phyloP scores from a whole-genome alignment of 2,329 filamentous ascomycete species.

The Stemphylium beticola region DNA sequence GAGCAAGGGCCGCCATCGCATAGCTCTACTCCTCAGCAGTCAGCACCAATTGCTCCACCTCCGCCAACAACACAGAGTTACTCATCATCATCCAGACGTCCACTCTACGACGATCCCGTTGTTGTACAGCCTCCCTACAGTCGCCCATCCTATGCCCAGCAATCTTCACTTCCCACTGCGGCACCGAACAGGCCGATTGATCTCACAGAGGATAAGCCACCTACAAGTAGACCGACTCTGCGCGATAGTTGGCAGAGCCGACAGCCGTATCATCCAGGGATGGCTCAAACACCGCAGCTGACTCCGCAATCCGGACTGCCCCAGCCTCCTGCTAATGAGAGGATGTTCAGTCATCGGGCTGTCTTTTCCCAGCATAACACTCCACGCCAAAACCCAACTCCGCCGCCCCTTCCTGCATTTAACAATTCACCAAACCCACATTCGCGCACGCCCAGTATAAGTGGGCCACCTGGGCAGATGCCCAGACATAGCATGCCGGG shows the following conservation, averaged over 20 bases:
- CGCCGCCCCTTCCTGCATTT: conserved; percentile 39
- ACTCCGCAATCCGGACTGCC: conserved; percentile 34
- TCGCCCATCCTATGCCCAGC: conserved; percentile 37
- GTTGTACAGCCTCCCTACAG: conserved; percentile 34
- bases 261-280: conserved; percentile 33
- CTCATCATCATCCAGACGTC: conserved; percentile 31
- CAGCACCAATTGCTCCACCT: conserved; percentile 41
- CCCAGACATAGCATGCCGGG: conserved; percentile 33
- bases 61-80: conserved; percentile 30
- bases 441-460: conserved; percentile 45
- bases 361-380: conserved; percentile 44
- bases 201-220: conserved; percentile 37
- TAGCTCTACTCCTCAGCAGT: conserved; percentile 44
- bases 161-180: conserved; percentile 29
- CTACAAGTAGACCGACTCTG: conserved; percentile 22
- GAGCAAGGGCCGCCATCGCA: conserved; percentile 44
- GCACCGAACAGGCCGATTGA: conserved; percentile 38
- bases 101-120: conserved; percentile 32
- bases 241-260: conserved; percentile 42
- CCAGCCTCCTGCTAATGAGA: conserved; percentile 32
- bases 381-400: conserved; percentile 42
- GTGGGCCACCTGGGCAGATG: conserved; percentile 32
- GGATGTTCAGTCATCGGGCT: conserved; percentile 38
- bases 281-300: conserved; percentile 36
- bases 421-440: conserved; percentile 44